Evolutionary conservation across 805 yeast species (phyloP).

Genomic region (Pichia occidentalis): DNA sequence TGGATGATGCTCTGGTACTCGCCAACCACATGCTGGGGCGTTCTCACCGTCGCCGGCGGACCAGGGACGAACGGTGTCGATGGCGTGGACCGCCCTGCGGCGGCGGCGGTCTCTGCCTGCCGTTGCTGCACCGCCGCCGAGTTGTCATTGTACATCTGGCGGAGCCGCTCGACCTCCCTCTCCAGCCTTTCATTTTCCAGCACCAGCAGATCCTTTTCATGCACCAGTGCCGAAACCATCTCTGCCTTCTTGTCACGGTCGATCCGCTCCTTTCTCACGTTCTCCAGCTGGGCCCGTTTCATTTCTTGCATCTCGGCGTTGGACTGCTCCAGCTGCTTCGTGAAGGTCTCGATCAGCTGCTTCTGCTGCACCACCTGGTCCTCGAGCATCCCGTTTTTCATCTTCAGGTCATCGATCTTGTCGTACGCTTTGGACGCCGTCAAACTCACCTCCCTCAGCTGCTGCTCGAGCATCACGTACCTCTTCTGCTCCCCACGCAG

Average conservation of each 20-base stretch:
- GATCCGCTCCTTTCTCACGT: slow-evolving; percentile 2
- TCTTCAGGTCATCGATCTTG: slow-evolving; percentile 21
- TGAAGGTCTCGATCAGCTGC: slow-evolving; percentile 19
- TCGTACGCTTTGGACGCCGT: slow-evolving; percentile 26
- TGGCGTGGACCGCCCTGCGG: too few relatives aligned
- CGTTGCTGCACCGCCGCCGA: not conserved
- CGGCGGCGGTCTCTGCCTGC: too few relatives aligned
- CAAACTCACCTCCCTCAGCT: slow-evolving; percentile 21
- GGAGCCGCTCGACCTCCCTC: slow-evolving; percentile 5
- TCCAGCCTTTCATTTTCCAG: slow-evolving; percentile 7
- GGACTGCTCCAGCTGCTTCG: slow-evolving; percentile 18
- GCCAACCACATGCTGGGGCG: too few relatives aligned
- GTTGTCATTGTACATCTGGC: slow-evolving; percentile 7
- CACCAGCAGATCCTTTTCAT: slow-evolving; percentile 4
- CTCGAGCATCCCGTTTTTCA: slow-evolving; percentile 19
- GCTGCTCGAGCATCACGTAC: slow-evolving; percentile 18
- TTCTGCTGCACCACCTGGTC: slow-evolving; percentile 27
- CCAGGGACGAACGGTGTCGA: too few relatives aligned
- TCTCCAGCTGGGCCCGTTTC: slow-evolving; percentile 9
- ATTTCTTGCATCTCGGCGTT: slow-evolving; percentile 4
- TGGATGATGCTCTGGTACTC: slow-evolving; percentile 7
- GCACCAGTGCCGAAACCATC: slow-evolving; percentile 1
- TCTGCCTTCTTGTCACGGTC: slow-evolving; percentile 1
- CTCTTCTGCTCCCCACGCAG: slow-evolving; percentile 21
- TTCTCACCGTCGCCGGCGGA: too few relatives aligned